Conservation (phyloP, 2,329 filamentous ascomycete species). For the Venturia aucupariae region DNA sequence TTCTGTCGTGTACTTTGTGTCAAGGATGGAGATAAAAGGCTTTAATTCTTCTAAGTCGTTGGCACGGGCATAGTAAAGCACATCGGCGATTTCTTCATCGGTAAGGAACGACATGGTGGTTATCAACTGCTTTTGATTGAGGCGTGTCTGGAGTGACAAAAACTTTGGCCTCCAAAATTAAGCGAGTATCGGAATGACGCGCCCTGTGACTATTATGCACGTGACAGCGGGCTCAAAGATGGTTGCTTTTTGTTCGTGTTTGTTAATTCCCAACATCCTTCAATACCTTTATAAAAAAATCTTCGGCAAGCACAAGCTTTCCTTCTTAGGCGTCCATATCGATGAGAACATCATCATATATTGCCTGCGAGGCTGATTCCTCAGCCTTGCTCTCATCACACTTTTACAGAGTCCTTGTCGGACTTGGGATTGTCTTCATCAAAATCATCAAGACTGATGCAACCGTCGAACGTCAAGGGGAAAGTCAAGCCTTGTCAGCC, state of each 20-base stretch:
- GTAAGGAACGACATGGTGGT: conserved; percentile 37
- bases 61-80: conserved; percentile 75
- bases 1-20: conserved; percentile 50
- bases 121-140: neutral
- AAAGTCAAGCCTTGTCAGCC: neutral
- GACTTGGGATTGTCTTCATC: neutral
- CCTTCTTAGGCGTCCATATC: no score
- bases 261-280: neutral
- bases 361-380: no score
- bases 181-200: neutral
- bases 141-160: neutral
- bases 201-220: neutral
- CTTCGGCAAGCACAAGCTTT: no score
- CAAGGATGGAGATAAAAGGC: conserved; percentile 48
- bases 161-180: conserved; percentile 2
- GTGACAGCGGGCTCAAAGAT: neutral
- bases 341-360: no score
- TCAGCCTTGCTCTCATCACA: neutral
- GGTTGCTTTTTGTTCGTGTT: neutral
- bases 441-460: neutral
- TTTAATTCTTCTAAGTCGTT: conserved; percentile 66
- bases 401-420: neutral
- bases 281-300: no score
- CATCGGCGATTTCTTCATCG: conserved; percentile 80
- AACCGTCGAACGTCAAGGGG: no score